Evolutionary conservation across 164 flowering plant species (phyloP).

Genomic region (Magnolia kwangsiensis): DNA sequence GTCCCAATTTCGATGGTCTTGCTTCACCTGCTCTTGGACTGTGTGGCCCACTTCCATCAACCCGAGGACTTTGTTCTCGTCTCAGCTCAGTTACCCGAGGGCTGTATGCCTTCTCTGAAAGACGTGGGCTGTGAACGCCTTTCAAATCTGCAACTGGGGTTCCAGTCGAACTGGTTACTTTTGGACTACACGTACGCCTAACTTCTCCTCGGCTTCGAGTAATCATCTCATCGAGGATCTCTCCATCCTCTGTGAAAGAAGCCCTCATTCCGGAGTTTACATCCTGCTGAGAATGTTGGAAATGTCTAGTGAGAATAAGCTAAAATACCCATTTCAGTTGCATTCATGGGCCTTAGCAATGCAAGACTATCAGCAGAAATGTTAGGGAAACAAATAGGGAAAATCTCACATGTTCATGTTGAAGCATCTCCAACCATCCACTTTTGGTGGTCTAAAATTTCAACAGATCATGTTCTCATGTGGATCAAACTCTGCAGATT

Average conservation of each 20-base stretch:
- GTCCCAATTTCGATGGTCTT: slow-evolving; percentile 51
- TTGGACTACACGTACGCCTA: slow-evolving; percentile 63
- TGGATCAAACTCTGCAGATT: not conserved
- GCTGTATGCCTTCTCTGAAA: slow-evolving; percentile 45
- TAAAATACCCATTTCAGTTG: not conserved
- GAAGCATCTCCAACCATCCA: too few relatives aligned
- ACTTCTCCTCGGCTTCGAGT: slow-evolving; percentile 95
- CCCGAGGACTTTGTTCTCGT: slow-evolving; percentile 48
- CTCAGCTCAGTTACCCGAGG: slow-evolving; percentile 64
- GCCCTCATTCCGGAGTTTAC: slow-evolving; percentile 43
- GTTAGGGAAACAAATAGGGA: not conserved
- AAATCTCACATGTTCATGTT: not conserved
- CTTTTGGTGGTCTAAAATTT: not conserved
- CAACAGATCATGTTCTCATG: not conserved
- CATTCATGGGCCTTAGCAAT: not conserved
- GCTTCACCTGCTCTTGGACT: slow-evolving; percentile 50
- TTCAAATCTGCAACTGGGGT: slow-evolving; percentile 61
- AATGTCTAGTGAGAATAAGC: not conserved
- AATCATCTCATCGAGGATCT: slow-evolving; percentile 74
- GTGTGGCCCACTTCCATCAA: slow-evolving; percentile 30
- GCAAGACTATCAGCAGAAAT: not conserved
- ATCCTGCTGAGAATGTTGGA: slow-evolving; percentile 37
- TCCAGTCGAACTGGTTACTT: slow-evolving; percentile 71
- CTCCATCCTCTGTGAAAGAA: slow-evolving; percentile 51
- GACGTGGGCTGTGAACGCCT: slow-evolving; percentile 53